phyloP scores from a whole-genome alignment of 179 eudicot species.

The Carnegiea gigantea region DNA sequence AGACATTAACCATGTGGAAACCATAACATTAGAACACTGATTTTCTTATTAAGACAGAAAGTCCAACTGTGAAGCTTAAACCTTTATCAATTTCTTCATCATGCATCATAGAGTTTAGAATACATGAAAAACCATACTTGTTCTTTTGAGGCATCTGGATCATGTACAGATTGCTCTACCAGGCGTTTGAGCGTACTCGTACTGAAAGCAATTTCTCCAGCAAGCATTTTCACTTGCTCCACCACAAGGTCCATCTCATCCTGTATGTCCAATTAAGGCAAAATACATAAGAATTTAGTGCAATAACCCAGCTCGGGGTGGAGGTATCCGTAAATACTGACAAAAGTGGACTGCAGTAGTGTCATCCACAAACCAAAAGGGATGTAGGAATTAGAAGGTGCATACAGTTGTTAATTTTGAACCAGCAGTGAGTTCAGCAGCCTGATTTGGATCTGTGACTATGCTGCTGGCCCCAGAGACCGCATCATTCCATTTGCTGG shows the following conservation, averaged over 20 bases:
- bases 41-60: background rate
- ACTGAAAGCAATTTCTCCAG: slow-evolving; percentile 96
- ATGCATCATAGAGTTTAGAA: background rate
- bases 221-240: slow-evolving; percentile 99
- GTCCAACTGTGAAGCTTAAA: background rate
- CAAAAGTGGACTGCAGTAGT: background rate
- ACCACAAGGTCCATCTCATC: slow-evolving; percentile 92
- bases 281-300: slow-evolving; percentile 16
- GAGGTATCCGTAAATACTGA: background rate
- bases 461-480: slow-evolving; percentile 66
- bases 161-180: slow-evolving; percentile 85
- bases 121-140: slow-evolving; percentile 50
- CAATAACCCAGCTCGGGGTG: too few species aligned
- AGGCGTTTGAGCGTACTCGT: slow-evolving; percentile 93
- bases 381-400: background rate
- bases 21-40: background rate
- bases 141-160: slow-evolving; percentile 69
- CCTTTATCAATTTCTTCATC: background rate
- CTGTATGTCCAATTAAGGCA: slow-evolving; percentile 37
- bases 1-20: too few species aligned
- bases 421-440: slow-evolving; percentile 51
- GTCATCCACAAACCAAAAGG: background rate
- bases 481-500: slow-evolving; percentile 68
- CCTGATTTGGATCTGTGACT: slow-evolving; percentile 67
- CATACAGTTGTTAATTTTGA: slow-evolving; percentile 55